A percentile compares a stretch with the other conserved stretches of the same genome.
These are phyloP conservation scores for Brassica juncea DNA, from an alignment of 345 rosid species.

Conservation along the genomic window DNA sequence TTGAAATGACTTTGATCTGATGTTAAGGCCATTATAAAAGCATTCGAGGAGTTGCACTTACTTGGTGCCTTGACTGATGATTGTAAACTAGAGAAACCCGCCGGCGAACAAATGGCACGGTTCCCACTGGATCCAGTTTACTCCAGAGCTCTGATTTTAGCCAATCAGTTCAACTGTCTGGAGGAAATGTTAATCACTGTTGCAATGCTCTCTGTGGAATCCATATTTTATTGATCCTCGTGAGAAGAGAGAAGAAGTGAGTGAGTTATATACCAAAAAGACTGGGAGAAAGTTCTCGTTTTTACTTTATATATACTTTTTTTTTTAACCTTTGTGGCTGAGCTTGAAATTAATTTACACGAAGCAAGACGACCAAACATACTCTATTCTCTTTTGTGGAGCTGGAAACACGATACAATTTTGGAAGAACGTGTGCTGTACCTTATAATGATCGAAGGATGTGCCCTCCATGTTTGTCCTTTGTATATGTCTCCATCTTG, in stretches of 20 bases:
- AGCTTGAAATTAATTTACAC: background rate
- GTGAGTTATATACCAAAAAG: background rate
- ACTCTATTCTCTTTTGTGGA: constrained; percentile 12
- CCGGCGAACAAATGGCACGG: constrained; percentile 88
- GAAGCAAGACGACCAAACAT: constrained; percentile 6
- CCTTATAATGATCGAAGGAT: background rate
- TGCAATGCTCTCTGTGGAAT: constrained; percentile 88
- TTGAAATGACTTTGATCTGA: constrained; percentile 4
- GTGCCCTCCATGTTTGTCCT: background rate
- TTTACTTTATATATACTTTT: too few species aligned
- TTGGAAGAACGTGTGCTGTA: constrained; percentile 1
- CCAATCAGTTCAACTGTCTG: constrained; percentile 79
- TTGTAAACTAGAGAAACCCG: constrained; percentile 74
- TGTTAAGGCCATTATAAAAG: constrained; percentile 64
- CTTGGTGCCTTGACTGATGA: constrained; percentile 92
- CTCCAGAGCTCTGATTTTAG: constrained; percentile 84
- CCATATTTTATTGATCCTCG: constrained; percentile 76
- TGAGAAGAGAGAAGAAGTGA: constrained; percentile 80
- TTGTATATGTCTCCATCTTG: background rate
- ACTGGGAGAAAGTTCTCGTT: too few species aligned
- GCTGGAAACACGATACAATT: constrained; percentile 27
- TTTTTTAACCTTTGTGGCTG: too few species aligned
- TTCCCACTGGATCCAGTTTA: constrained; percentile 87
- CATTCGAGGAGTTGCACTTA: constrained; percentile 73
- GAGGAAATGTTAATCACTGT: constrained; percentile 94